A percentile compares a stretch with the other conserved stretches of the same genome.
phyloP scores from a whole-genome alignment of 768 basidiomycete genomes.

The Hysterangium stoloniferum region DNA sequence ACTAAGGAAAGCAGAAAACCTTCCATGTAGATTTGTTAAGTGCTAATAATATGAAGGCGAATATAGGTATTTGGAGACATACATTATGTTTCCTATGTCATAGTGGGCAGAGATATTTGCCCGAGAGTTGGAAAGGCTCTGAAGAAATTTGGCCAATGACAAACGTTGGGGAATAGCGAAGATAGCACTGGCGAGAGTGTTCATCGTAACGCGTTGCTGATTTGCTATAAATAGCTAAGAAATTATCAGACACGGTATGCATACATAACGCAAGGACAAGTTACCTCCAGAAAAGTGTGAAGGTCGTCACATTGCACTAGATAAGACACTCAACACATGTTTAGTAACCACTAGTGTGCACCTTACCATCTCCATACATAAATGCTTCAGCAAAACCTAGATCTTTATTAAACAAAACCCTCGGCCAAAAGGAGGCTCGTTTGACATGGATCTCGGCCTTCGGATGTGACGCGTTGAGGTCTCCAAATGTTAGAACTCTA shows the following conservation, averaged over 20 bases:
- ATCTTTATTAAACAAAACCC: conserved; percentile 29
- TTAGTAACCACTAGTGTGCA: conserved; percentile 12
- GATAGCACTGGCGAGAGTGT: conserved; percentile 8
- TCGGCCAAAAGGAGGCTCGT: conserved; percentile 49
- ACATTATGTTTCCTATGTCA: conserved; percentile 86
- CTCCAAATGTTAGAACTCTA: conserved; percentile 38
- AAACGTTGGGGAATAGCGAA: conserved; percentile 16
- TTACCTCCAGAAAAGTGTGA: too few species aligned
- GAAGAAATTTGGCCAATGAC: conserved; percentile 53
- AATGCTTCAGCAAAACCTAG: conserved; percentile 71
- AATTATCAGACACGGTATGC: conserved; percentile 19
- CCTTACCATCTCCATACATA: conserved; percentile 68
- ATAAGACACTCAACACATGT: not conserved
- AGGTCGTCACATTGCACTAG: too few species aligned
- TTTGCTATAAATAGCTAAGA: not conserved
- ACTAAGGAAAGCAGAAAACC: conserved; percentile 54
- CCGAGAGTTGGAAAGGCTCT: conserved; percentile 54
- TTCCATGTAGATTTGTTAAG: too few species aligned
- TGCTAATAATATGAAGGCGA: not conserved
- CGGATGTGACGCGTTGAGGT: conserved; percentile 12
- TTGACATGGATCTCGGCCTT: conserved; percentile 41
- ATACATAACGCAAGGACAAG: too few species aligned
- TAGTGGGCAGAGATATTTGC: conserved; percentile 81
- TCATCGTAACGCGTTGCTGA: not conserved
- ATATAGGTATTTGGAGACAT: conserved; percentile 29